phyloP scores from a whole-genome alignment of 73 alveolate genomes.

The Paramecium sexaurelia region DNA sequence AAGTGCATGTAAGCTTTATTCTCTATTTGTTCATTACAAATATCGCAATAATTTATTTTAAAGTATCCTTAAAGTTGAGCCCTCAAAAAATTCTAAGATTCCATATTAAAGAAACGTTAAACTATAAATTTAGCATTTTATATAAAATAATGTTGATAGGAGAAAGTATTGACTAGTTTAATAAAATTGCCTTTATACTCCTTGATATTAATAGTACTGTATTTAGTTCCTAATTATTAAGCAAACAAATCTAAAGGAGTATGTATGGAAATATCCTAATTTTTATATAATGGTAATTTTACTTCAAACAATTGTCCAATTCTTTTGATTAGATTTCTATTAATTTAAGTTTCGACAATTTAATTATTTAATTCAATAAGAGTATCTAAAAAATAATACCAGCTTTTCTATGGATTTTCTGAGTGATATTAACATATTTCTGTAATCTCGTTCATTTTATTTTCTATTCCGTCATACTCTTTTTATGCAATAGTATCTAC shows the following conservation, averaged over 20 bases:
- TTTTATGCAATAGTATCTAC: not conserved
- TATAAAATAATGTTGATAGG: not conserved
- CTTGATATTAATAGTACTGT: not conserved
- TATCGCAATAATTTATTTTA: not conserved
- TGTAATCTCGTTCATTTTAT: conserved; percentile 9
- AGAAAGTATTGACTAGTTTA: not conserved
- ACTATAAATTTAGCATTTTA: conserved; percentile 22
- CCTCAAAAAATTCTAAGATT: not conserved
- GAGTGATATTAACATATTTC: not conserved
- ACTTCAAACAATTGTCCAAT: conserved; percentile 49
- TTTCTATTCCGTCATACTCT: not conserved
- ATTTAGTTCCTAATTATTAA: not conserved
- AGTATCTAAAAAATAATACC: conserved; percentile 33
- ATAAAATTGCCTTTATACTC: conserved; percentile 15
- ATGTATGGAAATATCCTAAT: conserved; percentile 8
- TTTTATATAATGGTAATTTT: not conserved
- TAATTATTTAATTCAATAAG: not conserved
- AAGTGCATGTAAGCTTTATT: not conserved
- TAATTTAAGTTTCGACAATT: not conserved
- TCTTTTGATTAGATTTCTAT: not conserved
- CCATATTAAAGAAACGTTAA: not conserved
- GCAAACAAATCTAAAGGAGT: conserved; percentile 42
- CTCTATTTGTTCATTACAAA: not conserved
- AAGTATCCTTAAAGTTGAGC: not conserved
- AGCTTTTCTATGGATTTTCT: not conserved